Percentiles rank a stretch among this genome's conserved stretches.
phyloP scores from a whole-genome alignment of 192 early-diverging fungal genomes.

The Chytriomyces confervae region DNA sequence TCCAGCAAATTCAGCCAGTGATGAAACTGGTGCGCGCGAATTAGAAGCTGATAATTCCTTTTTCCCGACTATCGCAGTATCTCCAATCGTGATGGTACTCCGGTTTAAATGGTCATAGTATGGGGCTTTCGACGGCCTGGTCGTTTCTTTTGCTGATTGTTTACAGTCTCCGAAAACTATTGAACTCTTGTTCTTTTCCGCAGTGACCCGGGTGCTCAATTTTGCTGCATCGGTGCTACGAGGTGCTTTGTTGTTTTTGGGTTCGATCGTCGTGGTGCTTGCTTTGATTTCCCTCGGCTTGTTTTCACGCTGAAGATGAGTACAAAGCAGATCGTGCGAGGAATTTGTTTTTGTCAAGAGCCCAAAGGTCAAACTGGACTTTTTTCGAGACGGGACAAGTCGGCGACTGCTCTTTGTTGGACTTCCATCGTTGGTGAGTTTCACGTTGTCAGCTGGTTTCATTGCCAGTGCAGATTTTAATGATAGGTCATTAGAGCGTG shows the following conservation, averaged over 20 bases:
- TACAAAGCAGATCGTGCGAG: no score
- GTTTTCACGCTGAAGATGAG: no score
- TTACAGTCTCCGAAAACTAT: not conserved
- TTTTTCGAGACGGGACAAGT: not conserved
- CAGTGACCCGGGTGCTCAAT: not conserved
- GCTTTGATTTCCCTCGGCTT: not conserved
- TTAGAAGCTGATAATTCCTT: not conserved
- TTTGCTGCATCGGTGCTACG: not conserved
- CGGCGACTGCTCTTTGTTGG: not conserved
- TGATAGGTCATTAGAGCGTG: not conserved
- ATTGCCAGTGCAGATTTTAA: not conserved
- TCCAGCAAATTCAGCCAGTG: not conserved
- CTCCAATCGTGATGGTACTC: not conserved
- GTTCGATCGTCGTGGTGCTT: not conserved
- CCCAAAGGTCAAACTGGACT: not conserved
- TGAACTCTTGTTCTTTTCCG: not conserved
- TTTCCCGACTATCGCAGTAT: not conserved
- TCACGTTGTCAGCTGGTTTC: not conserved
- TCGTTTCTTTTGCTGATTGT: not conserved
- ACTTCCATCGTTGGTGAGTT: not conserved
- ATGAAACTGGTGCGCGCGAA: not conserved
- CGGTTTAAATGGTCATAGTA: not conserved
- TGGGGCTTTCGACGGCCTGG: not conserved
- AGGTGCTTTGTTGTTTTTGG: not conserved
- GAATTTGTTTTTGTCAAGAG: not conserved